phyloP scores from a whole-genome alignment of 768 basidiomycete species.

The Collybia sp. region DNA sequence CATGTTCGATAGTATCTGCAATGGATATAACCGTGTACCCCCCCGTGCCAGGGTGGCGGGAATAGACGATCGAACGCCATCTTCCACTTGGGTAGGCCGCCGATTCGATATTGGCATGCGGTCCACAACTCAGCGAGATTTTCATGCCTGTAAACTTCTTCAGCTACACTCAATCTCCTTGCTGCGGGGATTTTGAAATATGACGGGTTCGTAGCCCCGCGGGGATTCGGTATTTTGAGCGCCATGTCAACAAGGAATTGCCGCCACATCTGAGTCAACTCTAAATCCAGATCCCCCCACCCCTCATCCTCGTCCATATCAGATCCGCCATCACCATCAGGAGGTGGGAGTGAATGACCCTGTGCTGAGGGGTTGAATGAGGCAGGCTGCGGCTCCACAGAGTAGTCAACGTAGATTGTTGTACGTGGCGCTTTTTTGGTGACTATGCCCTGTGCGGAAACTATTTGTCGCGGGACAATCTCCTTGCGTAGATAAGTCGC shows the following conservation, averaged over 20 bases:
- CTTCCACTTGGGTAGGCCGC: not conserved
- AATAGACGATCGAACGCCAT: slow-evolving; percentile 2
- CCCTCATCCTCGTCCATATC: not conserved
- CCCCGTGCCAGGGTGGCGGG: not conserved
- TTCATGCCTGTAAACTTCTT: slow-evolving; percentile 2
- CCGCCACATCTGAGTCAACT: not conserved
- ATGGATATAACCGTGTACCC: not conserved
- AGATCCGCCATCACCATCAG: not conserved
- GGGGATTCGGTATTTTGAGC: slow-evolving; percentile 2
- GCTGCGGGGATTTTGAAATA: slow-evolving; percentile 5
- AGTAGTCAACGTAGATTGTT: not conserved
- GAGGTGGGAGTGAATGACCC: not conserved
- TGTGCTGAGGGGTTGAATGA: not conserved
- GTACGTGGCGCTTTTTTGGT: not conserved
- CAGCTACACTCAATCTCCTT: not conserved
- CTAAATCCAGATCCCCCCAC: not conserved
- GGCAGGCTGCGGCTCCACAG: not conserved
- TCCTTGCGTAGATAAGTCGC: too few species aligned
- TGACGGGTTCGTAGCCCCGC: not conserved
- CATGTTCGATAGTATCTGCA: not conserved
- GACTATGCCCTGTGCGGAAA: too few species aligned
- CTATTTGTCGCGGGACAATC: too few species aligned
- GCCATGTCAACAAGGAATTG: slow-evolving; percentile 1
- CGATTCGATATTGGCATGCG: not conserved
- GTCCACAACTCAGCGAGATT: not conserved